A percentile compares a stretch with the other conserved stretches of the same genome.
These are phyloP conservation scores for Hemileccinum impolitum DNA, from an alignment of 768 basidiomycete species.

Conservation along the genomic window DNA sequence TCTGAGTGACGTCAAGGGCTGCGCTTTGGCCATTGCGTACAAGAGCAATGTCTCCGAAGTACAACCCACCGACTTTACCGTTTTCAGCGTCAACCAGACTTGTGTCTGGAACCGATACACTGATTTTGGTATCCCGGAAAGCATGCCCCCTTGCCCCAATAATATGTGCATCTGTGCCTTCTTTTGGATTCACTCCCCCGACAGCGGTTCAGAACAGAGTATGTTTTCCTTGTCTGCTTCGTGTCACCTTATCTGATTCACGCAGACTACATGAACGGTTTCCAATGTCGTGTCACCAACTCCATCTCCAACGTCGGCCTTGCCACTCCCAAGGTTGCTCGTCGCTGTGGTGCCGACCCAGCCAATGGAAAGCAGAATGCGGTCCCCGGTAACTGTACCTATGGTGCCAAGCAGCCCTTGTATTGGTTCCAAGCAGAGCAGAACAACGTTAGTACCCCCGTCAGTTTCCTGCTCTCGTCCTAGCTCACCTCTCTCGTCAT, in stretches of 20 bases:
- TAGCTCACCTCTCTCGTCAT: background rate
- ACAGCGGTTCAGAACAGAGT: constrained; percentile 66
- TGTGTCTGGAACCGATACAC: constrained; percentile 73
- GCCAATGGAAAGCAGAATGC: constrained; percentile 40
- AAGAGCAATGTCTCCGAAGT: constrained; percentile 55
- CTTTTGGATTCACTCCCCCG: constrained; percentile 67
- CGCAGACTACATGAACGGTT: constrained; percentile 71
- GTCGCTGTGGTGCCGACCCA: constrained; percentile 62
- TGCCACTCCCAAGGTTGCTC: constrained; percentile 55
- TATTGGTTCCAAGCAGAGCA: constrained; percentile 65
- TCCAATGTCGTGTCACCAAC: constrained; percentile 60
- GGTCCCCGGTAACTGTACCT: constrained; percentile 63
- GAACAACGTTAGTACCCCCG: constrained; percentile 49
- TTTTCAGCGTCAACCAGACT: constrained; percentile 74
- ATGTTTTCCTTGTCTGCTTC: constrained; percentile 15
- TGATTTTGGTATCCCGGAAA: constrained; percentile 61
- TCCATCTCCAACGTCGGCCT: constrained; percentile 50
- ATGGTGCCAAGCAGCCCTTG: constrained; percentile 65
- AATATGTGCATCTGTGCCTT: constrained; percentile 67
- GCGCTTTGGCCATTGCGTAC: constrained; percentile 75
- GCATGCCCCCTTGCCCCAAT: constrained; percentile 65
- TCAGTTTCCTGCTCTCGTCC: background rate
- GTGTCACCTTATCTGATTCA: background rate
- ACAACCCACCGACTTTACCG: constrained; percentile 63
- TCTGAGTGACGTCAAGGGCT: constrained; percentile 53